Evolutionary conservation across 345 rosid genomes (phyloP), one percentile per base, ranked within the genome.

Genomic region (Melastoma malabathricum): DNA sequence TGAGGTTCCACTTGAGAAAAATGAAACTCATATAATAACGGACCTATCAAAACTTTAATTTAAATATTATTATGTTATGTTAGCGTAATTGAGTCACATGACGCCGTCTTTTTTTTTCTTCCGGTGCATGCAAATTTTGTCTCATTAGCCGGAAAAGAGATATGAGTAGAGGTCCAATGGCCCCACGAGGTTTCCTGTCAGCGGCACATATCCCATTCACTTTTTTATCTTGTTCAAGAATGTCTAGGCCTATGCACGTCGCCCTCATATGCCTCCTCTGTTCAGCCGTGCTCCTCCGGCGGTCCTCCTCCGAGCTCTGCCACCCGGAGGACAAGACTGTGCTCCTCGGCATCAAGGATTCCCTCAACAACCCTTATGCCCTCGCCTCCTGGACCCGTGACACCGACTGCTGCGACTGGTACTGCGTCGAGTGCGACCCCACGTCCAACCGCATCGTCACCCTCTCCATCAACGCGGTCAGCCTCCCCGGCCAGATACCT

Each of bases 361-460:
- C 50, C 57, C 46, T 44, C 50, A 15, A 59, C 50, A n/a, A 45
- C 6, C 50, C 64, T n/a, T 23, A 59, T 45, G 18, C 31, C 38
- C 51, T 51, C 50, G 5, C 57, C 57, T 52, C 64, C 20, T 59
- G 64, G 57, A 15, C 46, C 13, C 50, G 44, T 9, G 18, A 38
- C 13, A 45, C 55, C 10, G 43, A 62, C 38, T 85, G 95, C 50
- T 22, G 44, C 61, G 44, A 46, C 1, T 89, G 96, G 96, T 72
- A 81, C 60, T 66, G 69, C 25, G 83, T 89, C 13, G 65, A 72
- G 49, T 89, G 97, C 43, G 71, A 83, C 29, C 48, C 49, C 18
- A 67, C 72, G 60, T 74, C 75, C 62, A 57, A 83, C 75, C 86
- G 92, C 4, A 71, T 86, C 67, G 67, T 56, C 50, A 43, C 84